Evolutionary conservation across 495 filamentous ascomycete species (phyloP), one percentile per base, ranked within the genome.

Genomic region (Tuber brumale): DNA sequence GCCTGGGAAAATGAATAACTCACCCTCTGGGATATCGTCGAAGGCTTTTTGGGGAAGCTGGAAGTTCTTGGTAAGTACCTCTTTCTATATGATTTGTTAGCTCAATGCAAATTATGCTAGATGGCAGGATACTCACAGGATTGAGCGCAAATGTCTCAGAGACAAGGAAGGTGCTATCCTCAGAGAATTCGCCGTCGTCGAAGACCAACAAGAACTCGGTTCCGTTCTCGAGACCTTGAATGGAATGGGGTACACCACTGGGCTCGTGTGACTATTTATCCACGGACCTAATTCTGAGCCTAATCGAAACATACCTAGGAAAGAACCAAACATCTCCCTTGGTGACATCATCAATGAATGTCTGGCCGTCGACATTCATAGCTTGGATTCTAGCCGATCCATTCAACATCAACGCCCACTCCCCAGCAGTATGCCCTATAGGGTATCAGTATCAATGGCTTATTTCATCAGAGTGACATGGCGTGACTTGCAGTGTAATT

Each of bases 241-340:
- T 87, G 8, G 87, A 89, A 78, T 92, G 91, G 10, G 91, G 91
- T 37, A 91, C 84, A 21, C 91, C 91, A 5, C 87, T 83, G 7
- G 27, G 35, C 57, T 35, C 6, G 14, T 18, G 57, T 31, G 18
- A 66, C 35, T 35, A 1, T 16, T 66, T 66, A 66, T 66, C 12
- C 57, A 3, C 18, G 27, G 6, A 35, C 4, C 27, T 4, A 6
- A 16, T 35, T 35, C 31, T 27, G 31, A 18, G 27, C 2, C n/a
- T 35, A 3, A 35, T 31, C 4, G 27, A 31, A 66, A 8, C 8
- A 14, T 35, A 35, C 57, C 57, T 66, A 27, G 90, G 90, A 83
- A 92, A 92, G 79, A 89, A 92, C 91, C 90, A 92, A 19, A 92
- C 88, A 83, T 92, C 91, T 27, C 91, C 91, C 10, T 87, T 87